Evolutionary conservation across 1,284 basidiomycete species (phyloP), one percentile per base, ranked within the genome.

Genomic region (Boletus sp.): DNA sequence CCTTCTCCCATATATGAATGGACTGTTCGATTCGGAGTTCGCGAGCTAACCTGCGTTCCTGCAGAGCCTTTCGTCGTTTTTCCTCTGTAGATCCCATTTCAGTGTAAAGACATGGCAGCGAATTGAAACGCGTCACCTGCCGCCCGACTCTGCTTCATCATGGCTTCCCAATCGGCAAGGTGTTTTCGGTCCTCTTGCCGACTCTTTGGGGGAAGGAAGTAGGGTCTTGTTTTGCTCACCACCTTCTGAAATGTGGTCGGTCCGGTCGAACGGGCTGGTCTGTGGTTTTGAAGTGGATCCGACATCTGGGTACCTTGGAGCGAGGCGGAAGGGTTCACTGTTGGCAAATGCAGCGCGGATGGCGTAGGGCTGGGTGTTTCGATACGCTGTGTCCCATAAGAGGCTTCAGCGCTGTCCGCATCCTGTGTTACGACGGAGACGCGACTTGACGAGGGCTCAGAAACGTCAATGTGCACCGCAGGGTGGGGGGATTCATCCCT

Each of bases 101-200:
- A 63, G 51, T n/a, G 22, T 23, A n/a, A 38, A 39, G 38, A 47
- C 9, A 22, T 9, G 14, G 19, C 19, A 14, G 19, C 14, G n/a
- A 10, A 22, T n/a, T 14, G 36, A 19, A 47, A 17, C 32, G n/a
- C 40, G 68, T 64, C 55, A 90, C 89, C 86, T 57, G 81, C 77
- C n/a, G 64, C 64, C 46, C 83, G 78, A 68, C 87, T 89, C 42
- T 72, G 77, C 60, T 81, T 82, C 94, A 97, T 97, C 91, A 97
- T 95, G 35, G 76, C 69, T 62, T 92, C 82, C 91, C 93, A 97
- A 61, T 89, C 88, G 23, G 85, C 82, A 62, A 92, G 73, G 69
- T 97, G 93, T 55, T 82, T 88, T 48, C 77, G 70, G 64, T 96
- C 93, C 67, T 96, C 94, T 42, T 77, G 66, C 48, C 80, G 81